Evolutionary conservation across 169 alveolate species (phyloP).

Genomic region (Pseudocohnilembus persalinus): DNA sequence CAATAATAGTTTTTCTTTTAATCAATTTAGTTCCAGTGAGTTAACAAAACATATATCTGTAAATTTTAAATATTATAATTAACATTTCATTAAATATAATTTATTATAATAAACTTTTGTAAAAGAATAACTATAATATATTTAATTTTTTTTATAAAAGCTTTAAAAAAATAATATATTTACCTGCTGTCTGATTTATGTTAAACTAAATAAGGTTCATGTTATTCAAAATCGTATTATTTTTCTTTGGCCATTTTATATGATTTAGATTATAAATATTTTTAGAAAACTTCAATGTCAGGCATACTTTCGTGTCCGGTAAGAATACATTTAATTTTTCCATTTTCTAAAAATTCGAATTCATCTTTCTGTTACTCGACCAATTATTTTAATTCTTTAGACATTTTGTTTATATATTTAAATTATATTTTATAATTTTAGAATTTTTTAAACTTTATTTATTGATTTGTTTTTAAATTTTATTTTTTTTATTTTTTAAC

Average conservation of each 20-base stretch:
- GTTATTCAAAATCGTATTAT: conserved; percentile 18
- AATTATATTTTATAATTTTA: too few relatives aligned
- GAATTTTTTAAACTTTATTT: too few relatives aligned
- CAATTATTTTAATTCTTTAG: conserved; percentile 9
- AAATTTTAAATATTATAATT: too few relatives aligned
- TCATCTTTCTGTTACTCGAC: conserved; percentile 8
- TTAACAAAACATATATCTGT: conserved; percentile 21
- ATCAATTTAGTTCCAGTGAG: conserved; percentile 16
- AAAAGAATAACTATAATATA: too few relatives aligned
- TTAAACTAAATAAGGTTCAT: conserved; percentile 25
- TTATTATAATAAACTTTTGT: neutral
- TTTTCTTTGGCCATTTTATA: conserved; percentile 20
- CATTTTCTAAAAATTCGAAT: conserved; percentile 25
- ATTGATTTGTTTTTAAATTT: too few relatives aligned
- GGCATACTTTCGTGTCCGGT: conserved; percentile 33
- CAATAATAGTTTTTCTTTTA: conserved; percentile 14
- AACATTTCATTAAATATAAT: neutral
- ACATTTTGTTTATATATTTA: too few relatives aligned
- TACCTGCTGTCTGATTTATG: conserved; percentile 14
- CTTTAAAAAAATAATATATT: too few relatives aligned
- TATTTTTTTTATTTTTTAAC: too few relatives aligned
- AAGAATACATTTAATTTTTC: conserved; percentile 32
- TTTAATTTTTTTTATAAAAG: too few relatives aligned
- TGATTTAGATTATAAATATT: conserved; percentile 8
- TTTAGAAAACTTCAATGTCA: conserved; percentile 9